Evolutionary conservation across 2,329 filamentous ascomycete species (phyloP).

Genomic region (Mariannaea sp.): DNA sequence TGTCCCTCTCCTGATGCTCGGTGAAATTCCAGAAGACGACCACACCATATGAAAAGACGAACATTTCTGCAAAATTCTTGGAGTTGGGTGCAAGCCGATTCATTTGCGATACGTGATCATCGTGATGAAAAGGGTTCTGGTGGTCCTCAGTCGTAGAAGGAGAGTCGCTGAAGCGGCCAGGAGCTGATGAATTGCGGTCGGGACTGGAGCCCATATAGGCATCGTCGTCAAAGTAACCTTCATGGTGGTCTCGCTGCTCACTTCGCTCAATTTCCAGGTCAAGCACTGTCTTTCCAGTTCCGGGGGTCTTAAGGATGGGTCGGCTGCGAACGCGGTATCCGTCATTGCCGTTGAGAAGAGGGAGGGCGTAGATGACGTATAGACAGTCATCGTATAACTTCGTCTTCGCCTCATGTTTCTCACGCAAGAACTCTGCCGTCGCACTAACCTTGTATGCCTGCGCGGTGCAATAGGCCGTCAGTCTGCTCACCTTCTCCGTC

Average conservation of each 20-base stretch:
- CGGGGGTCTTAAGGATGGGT: constrained; percentile 88
- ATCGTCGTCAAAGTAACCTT: constrained; percentile 85
- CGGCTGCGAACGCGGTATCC: constrained; percentile 89
- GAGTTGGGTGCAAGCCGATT: constrained; percentile 70
- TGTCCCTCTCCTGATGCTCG: constrained; percentile 93
- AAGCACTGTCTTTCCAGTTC: constrained; percentile 83
- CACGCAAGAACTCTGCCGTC: constrained; percentile 86
- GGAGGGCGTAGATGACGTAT: constrained; percentile 93
- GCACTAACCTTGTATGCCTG: constrained; percentile 89
- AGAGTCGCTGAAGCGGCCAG: constrained; percentile 42
- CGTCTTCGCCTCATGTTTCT: constrained; percentile 85
- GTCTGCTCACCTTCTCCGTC: constrained; percentile 82
- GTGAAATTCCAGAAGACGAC: constrained; percentile 99
- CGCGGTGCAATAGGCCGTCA: constrained; percentile 96
- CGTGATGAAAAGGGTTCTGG: constrained; percentile 38
- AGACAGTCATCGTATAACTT: constrained; percentile 98
- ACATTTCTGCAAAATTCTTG: constrained; percentile 89
- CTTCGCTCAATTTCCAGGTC: constrained; percentile 97
- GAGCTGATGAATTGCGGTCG: constrained; percentile 37
- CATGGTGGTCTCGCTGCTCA: constrained; percentile 85
- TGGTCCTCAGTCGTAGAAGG: constrained; percentile 38
- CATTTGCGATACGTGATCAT: constrained; percentile 55
- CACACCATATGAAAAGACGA: constrained; percentile 95
- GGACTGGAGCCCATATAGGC: constrained; percentile 52
- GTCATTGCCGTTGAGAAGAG: constrained; percentile 81